Evolutionary conservation across 805 yeast species (phyloP).

Genomic region (Saccharomyces cerevisiae): DNA sequence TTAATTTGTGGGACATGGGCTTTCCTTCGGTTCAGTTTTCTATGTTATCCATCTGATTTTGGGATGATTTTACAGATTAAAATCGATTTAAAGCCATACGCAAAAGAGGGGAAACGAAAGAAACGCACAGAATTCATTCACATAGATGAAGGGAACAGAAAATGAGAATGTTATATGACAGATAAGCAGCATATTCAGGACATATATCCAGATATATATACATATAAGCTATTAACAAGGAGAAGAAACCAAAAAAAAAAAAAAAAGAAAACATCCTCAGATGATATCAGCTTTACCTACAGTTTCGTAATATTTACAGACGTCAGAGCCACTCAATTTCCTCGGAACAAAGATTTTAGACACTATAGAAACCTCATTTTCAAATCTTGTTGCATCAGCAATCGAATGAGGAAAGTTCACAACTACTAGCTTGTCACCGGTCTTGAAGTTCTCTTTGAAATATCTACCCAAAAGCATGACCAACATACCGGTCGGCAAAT

Average conservation of each 20-base stretch:
- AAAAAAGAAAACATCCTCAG: not conserved
- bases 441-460: constrained; percentile 17
- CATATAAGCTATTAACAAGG: not conserved
- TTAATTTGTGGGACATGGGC: constrained; percentile 27
- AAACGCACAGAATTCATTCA: not conserved
- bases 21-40: not conserved
- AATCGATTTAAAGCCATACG: not conserved
- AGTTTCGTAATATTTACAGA: constrained; percentile 56
- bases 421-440: constrained; percentile 41
- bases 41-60: not conserved
- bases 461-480: constrained; percentile 29
- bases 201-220: not conserved
- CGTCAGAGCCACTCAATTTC: constrained; percentile 33
- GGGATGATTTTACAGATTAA: not conserved
- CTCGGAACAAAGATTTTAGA: constrained; percentile 31
- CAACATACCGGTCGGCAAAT: constrained; percentile 32
- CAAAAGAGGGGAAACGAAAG: not conserved
- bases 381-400: constrained; percentile 64
- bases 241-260: not conserved
- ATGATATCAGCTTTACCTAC: constrained; percentile 43
- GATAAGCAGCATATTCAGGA: not conserved
- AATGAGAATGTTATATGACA: not conserved
- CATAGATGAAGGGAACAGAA: not conserved
- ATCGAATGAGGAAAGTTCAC: constrained; percentile 54
- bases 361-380: constrained; percentile 53